Base-by-base conservation (phyloP, 1,139 yeast species). In the Torulaspora pretoriensis region DNA sequence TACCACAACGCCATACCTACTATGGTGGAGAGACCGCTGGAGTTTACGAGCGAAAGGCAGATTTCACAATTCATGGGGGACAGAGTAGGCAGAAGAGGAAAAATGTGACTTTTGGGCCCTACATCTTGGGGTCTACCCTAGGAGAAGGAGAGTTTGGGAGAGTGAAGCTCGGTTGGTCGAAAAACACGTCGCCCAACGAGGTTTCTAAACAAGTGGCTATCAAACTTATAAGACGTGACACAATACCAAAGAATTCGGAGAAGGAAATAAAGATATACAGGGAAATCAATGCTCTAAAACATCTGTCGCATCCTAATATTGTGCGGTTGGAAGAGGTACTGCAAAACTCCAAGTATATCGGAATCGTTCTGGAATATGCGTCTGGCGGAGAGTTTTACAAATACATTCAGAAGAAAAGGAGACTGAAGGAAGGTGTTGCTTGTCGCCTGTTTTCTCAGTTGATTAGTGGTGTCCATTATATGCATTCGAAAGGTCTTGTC, bases 71-170 rank as follows among this genome's bases (percentile, higher is more conserved):
- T 19, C 38, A 14, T 27, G 40, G 38, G 9, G 43, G 30, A 10
- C 42, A 25, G 19, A 8, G 16, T 26, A 42, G 42, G 33, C 43
- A 37, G 23, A 52, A 38, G 29, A 45, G 65, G 55, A 56, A 82
- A 80, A 46, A 73, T 90, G 55, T 56, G 8, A 53, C 59, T 36
- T 89, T 92, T 63, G 97, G 97, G 27, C 81, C 86, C 28, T 92
- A 89, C 60, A 77, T 86, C 19, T 73, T 92, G 9, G 97, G 97
- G 2, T 81, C 95, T 14, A 90, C 97, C 1, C 70, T 92, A 10
- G 98, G 98, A 26, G 96, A 90, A 68, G 98, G 98, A 32, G 97
- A 92, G 63, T 92, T 92, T 64, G 98, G 97, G 47, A 90, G 90
- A 67, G 98, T 92, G 50, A 92, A 90, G 65, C 72, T 92, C 8